Evolutionary conservation across 805 yeast genomes (phyloP).

Genomic region (Saturnispora hagleri): DNA sequence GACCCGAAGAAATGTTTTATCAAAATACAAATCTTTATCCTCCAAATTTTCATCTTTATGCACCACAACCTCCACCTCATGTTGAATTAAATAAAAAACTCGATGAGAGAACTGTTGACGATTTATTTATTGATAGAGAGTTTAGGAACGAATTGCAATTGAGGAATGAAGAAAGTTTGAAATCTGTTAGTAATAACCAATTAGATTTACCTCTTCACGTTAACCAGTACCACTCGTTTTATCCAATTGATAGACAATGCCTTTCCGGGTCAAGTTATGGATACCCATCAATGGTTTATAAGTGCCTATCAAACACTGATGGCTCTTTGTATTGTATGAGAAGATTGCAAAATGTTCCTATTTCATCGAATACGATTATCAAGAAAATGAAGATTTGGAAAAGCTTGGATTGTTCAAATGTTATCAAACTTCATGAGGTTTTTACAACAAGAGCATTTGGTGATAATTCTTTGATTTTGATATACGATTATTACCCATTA

Average conservation of each 20-base stretch:
- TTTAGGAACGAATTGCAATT: constrained; percentile 61
- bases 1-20: constrained; percentile 22
- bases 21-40: constrained; percentile 37
- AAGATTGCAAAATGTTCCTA: constrained; percentile 54
- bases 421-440: constrained; percentile 66
- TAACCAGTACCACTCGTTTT: constrained; percentile 75
- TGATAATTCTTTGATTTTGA: constrained; percentile 63
- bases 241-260: constrained; percentile 59
- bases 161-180: constrained; percentile 74
- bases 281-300: constrained; percentile 55
- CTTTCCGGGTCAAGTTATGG: constrained; percentile 37
- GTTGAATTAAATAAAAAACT: constrained; percentile 49
- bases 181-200: constrained; percentile 39
- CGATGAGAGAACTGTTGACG: constrained; percentile 61
- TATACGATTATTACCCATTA: constrained; percentile 80
- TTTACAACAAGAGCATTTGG: constrained; percentile 84
- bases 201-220: constrained; percentile 64
- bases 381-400: constrained; percentile 61
- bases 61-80: constrained; percentile 81
- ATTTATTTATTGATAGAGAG: constrained; percentile 63
- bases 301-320: constrained; percentile 69
- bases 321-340: constrained; percentile 73
- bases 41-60: constrained; percentile 77
- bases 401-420: constrained; percentile 42
- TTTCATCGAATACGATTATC: constrained; percentile 50